Evolutionary conservation across 2,329 filamentous ascomycete genomes (phyloP).

Genomic region (Xylaria sp.): DNA sequence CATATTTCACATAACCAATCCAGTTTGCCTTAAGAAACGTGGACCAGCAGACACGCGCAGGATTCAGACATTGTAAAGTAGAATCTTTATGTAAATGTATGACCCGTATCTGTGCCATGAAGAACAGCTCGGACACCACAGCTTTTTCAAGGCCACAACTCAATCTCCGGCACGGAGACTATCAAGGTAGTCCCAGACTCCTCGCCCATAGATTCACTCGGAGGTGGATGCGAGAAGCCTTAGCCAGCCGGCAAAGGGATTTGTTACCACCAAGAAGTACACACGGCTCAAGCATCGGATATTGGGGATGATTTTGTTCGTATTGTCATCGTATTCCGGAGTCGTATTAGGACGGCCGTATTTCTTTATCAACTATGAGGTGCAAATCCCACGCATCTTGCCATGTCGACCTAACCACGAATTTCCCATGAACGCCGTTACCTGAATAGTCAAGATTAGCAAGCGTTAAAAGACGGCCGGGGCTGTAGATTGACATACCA

Average conservation of each 20-base stretch:
- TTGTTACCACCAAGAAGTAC: slow-evolving; percentile 26
- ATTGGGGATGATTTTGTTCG: slow-evolving; percentile 44
- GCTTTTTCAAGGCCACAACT: slow-evolving; percentile 69
- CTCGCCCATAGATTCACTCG: slow-evolving; percentile 58
- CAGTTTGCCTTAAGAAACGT: background rate
- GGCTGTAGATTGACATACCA: slow-evolving; percentile 36
- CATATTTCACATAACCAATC: background rate
- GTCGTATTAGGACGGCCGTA: slow-evolving; percentile 39
- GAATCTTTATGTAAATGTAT: slow-evolving; percentile 56
- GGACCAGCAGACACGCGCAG: slow-evolving; percentile 4
- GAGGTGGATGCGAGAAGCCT: slow-evolving; percentile 63
- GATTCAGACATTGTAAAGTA: slow-evolving; percentile 8
- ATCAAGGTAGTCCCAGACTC: slow-evolving; percentile 68
- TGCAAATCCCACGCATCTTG: slow-evolving; percentile 46
- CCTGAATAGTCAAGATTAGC: slow-evolving; percentile 36
- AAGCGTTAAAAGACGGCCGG: background rate
- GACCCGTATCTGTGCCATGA: slow-evolving; percentile 75
- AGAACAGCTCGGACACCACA: slow-evolving; percentile 64
- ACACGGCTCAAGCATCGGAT: slow-evolving; percentile 30
- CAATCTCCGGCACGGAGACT: slow-evolving; percentile 69
- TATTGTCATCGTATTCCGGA: slow-evolving; percentile 41
- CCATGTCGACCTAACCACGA: slow-evolving; percentile 47
- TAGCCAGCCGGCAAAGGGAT: slow-evolving; percentile 60
- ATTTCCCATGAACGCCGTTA: slow-evolving; percentile 48
- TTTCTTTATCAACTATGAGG: slow-evolving; percentile 48